phyloP scores from a whole-genome alignment of 495 filamentous ascomycete genomes.

The Penicillium simplicissimum region DNA sequence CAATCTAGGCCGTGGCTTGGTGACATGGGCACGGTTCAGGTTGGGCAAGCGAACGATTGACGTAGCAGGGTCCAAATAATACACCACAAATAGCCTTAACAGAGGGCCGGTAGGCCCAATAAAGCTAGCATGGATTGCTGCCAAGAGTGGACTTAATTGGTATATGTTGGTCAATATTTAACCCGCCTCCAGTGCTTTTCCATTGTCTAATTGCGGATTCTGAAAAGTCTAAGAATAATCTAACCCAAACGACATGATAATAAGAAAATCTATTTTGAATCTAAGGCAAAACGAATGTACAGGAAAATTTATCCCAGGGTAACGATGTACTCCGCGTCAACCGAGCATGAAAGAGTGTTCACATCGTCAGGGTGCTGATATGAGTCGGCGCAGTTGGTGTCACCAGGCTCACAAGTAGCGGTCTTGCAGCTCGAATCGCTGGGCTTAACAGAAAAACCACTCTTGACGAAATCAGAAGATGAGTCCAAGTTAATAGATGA shows the following conservation, averaged over 20 bases:
- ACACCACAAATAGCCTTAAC: no score
- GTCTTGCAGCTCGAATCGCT: slow-evolving; percentile 29
- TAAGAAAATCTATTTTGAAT: neutral
- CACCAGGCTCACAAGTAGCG: slow-evolving; percentile 30
- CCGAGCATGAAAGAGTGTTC: slow-evolving; percentile 33
- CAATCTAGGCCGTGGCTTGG: no score
- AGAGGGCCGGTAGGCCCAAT: no score
- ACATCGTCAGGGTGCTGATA: slow-evolving; percentile 41
- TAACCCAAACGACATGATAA: neutral
- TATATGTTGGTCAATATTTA: neutral
- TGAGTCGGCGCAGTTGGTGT: slow-evolving; percentile 28
- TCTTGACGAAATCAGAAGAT: slow-evolving; percentile 23
- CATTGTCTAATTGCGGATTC: neutral
- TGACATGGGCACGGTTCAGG: no score
- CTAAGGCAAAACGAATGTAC: neutral
- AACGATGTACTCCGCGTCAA: slow-evolving; percentile 26
- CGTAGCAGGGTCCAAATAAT: no score
- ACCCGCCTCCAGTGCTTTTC: neutral
- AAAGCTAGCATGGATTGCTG: neutral
- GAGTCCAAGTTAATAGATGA: slow-evolving; percentile 36
- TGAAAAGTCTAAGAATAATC: neutral
- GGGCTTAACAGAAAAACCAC: slow-evolving; percentile 23
- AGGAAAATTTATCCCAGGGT: slow-evolving; percentile 29
- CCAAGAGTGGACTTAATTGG: neutral
- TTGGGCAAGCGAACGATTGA: no score